These are phyloP conservation scores for Ophiostoma novo-ulmi DNA, from an alignment of 2,329 filamentous ascomycete species.

Conservation along the genomic window DNA sequence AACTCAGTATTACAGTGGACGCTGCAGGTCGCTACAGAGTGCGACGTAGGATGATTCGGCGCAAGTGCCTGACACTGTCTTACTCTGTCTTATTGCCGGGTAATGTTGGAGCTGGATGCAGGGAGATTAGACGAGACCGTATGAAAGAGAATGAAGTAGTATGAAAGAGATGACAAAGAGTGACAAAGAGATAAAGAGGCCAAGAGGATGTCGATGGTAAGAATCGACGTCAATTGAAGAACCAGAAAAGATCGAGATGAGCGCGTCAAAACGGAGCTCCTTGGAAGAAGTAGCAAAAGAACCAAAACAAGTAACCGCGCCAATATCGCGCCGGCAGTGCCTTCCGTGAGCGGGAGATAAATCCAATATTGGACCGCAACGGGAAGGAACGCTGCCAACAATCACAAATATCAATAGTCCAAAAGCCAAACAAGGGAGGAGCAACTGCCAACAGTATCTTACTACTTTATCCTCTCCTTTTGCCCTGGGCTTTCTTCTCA, in stretches of 20 bases:
- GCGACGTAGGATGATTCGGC: background rate
- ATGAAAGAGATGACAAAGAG: background rate
- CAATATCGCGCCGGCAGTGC: constrained; percentile 13
- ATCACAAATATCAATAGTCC: background rate
- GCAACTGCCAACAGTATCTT: background rate
- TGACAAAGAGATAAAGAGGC: background rate
- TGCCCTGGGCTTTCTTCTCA: too few relatives aligned
- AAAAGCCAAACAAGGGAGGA: constrained; percentile 12
- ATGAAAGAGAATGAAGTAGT: background rate
- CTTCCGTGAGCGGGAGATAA: background rate
- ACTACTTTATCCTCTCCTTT: background rate
- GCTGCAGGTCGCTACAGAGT: background rate
- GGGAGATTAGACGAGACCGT: background rate
- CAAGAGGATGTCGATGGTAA: background rate
- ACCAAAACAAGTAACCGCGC: constrained; percentile 6
- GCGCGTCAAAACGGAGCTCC: background rate
- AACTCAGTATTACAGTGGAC: background rate
- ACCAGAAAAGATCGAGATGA: background rate
- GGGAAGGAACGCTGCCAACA: background rate
- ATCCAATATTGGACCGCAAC: constrained; percentile 5
- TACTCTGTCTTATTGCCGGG: background rate
- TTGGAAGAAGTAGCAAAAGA: background rate
- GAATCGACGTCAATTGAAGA: background rate
- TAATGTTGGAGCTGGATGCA: constrained; percentile 9
- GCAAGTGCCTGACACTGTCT: background rate